A percentile compares a stretch with the other conserved stretches of the same genome.
phyloP scores from a whole-genome alignment of 345 rosid species.

The Psidium friedrichsthalianum region DNA sequence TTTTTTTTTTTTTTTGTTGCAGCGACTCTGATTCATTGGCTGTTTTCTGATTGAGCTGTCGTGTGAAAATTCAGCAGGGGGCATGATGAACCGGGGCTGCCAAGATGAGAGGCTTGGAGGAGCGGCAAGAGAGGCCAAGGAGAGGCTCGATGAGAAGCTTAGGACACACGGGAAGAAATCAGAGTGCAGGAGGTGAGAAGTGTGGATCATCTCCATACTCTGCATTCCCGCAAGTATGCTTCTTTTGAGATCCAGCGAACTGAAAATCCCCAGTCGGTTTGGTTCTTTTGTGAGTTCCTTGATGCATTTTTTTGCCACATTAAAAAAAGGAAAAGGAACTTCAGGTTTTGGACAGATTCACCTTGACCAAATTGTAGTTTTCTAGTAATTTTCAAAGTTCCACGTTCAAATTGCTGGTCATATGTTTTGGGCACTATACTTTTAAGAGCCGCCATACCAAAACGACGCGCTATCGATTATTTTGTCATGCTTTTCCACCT shows the following conservation, averaged over 20 bases:
- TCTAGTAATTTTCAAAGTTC: neutral
- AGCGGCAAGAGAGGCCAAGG: constrained; percentile 70
- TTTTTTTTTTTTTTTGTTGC: too few relatives aligned
- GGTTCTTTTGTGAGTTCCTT: neutral
- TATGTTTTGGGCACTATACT: too few relatives aligned
- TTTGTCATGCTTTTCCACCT: too few relatives aligned
- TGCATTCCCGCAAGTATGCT: neutral
- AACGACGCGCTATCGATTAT: too few relatives aligned
- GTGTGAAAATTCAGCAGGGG: constrained; percentile 10
- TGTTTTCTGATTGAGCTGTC: neutral
- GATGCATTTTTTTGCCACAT: neutral
- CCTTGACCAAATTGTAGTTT: neutral
- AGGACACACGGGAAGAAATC: constrained; percentile 25
- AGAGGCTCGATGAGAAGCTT: constrained; percentile 59
- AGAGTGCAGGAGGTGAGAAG: constrained; percentile 21
- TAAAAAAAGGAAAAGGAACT: too few relatives aligned
- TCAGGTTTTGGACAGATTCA: too few relatives aligned
- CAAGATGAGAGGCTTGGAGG: constrained; percentile 48
- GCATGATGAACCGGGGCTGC: constrained; percentile 10
- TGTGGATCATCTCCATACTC: neutral
- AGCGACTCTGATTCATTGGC: neutral
- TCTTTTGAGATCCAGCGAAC: neutral
- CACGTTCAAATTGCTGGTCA: neutral
- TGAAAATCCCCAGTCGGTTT: neutral
- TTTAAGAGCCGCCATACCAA: neutral